Evolutionary conservation across 2,329 filamentous ascomycete genomes (phyloP).

Genomic region (Leptographium flavum): DNA sequence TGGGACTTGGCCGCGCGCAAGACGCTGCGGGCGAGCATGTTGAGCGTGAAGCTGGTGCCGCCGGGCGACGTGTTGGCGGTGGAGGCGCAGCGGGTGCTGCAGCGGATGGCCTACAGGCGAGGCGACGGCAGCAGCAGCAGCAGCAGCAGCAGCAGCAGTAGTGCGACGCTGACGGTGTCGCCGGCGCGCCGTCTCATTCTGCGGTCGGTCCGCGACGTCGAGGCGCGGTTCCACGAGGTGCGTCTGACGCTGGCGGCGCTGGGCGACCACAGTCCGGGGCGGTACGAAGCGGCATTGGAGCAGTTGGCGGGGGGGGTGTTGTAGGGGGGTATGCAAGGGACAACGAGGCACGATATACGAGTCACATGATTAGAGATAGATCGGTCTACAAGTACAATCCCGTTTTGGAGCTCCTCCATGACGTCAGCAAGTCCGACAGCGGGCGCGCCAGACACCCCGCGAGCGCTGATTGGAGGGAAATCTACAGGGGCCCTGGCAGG

Average conservation of each 20-base stretch:
- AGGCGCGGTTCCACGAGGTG: slow-evolving; percentile 54
- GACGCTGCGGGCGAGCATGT: slow-evolving; percentile 52
- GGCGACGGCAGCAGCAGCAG: slow-evolving; percentile 20
- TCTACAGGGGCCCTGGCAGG: neutral
- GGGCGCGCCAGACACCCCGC: neutral
- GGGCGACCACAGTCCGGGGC: slow-evolving; percentile 59
- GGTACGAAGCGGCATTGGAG: slow-evolving; percentile 56
- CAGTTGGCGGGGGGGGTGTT: slow-evolving; percentile 26
- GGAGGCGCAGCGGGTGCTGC: slow-evolving; percentile 52
- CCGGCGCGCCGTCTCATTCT: slow-evolving; percentile 56
- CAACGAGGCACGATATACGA: neutral
- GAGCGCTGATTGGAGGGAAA: slow-evolving; percentile 4
- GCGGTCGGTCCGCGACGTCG: slow-evolving; percentile 57
- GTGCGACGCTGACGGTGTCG: slow-evolving; percentile 16
- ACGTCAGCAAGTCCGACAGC: neutral
- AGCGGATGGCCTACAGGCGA: slow-evolving; percentile 54
- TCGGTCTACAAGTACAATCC: too few species aligned
- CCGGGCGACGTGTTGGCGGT: slow-evolving; percentile 65
- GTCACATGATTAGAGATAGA: too few species aligned
- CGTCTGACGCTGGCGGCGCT: slow-evolving; percentile 61
- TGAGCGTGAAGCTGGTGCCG: slow-evolving; percentile 54
- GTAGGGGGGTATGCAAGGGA: neutral
- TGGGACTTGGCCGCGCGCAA: slow-evolving; percentile 58
- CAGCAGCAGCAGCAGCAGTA: neutral
- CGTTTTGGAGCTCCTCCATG: neutral